Base-by-base conservation (phyloP, 768 basidiomycete species). In the Hydnomerulius pinastri region DNA sequence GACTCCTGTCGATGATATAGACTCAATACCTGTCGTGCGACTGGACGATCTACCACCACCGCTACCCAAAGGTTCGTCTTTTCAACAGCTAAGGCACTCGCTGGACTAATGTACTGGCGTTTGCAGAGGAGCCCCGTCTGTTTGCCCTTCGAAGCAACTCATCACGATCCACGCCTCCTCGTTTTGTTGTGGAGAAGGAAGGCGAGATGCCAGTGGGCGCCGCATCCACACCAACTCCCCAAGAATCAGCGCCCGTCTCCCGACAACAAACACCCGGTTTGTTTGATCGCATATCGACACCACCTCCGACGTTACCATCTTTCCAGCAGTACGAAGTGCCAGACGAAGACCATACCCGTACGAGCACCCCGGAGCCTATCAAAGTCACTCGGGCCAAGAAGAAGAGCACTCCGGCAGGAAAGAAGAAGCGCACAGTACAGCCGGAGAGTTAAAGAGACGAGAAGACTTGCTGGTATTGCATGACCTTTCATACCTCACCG, bases 21-120 rank as follows among this genome's bases (percentile, higher is more conserved):
- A 97, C 59, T 81, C 86, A 8, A 98, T 98, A 68, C 95, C 96
- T 1, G 82, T 99, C 20, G 91, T 98, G 25, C 81, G 75, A 53
- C 70, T 98, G 39, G 90, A 96, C 35, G 83, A 79, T 50, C 77
- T 90, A 68, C 85, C 81, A 2, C 70, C 84, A n/a, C 71, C 69
- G 1, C 46, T 71, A 15, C 57, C 60, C 38, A 70, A 68, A 70
- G 67, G 71, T 69, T 6, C 29, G 23, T 43, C 4, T 9, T 7
- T 21, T 18, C 8, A n/a, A 23, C 27, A 27, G 0, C 12, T 11
- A 41, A 23, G 23, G n/a, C 23, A 7, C 18, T 15, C n/a, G 28
- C 42, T 37, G 17, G 39, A 35, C 67, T 80, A 25, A 60, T 53
- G n/a, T 48, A 42, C 62, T 71, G 71, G 30, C 6, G 62, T 53